Base-by-base conservation (phyloP, 352 stramenopile genomes). In the Phytophthora ohioensis region DNA sequence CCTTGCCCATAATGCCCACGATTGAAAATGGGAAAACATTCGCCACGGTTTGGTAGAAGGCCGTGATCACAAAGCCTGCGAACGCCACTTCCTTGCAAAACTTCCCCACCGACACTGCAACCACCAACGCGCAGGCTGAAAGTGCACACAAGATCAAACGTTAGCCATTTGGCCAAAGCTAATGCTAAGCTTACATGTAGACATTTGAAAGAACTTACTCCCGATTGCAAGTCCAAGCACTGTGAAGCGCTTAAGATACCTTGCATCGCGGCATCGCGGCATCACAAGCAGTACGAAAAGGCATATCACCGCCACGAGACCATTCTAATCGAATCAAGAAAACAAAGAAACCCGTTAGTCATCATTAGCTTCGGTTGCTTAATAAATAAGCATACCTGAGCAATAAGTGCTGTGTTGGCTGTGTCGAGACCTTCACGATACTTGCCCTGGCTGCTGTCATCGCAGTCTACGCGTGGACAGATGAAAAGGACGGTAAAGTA, bases 1-100 rank as follows among this genome's bases (percentile, higher is more conserved):
- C 75, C 64, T 91, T 92, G 73, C 84, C 82, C 81, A 94, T 87
- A 57, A 94, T 91, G 7, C 87, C 87, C 17, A 94, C 87, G 32
- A 94, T 81, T 4, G 87, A 84, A 75, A 91, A 94, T 21, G 87
- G 84, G 51, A 94, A 92, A 30, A 94, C 80, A 36, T 73, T 76
- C 41, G 88, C 80, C 15, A 89, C 82, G 0, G 82, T 79, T 54
- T 87, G 86, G 58, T 92, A 94, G 48, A 89, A 89, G 0, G 72
- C 81, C 1, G 82, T 85, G 43, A 66, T 56, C 8, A 92, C 70
- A 49, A 92, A 92, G 43, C 81, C 70, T 9, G 69, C 66, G 60
- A 91, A 87, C 8, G 87, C 82, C 31, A 84, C 62, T 12, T 73
- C 60, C 21, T 86, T 73, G 64, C 71, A 91, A 13, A 70, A 53